These are phyloP conservation scores for Pyrrhoderma noxium DNA, from an alignment of 1,284 basidiomycete species.

Conservation along the genomic window DNA sequence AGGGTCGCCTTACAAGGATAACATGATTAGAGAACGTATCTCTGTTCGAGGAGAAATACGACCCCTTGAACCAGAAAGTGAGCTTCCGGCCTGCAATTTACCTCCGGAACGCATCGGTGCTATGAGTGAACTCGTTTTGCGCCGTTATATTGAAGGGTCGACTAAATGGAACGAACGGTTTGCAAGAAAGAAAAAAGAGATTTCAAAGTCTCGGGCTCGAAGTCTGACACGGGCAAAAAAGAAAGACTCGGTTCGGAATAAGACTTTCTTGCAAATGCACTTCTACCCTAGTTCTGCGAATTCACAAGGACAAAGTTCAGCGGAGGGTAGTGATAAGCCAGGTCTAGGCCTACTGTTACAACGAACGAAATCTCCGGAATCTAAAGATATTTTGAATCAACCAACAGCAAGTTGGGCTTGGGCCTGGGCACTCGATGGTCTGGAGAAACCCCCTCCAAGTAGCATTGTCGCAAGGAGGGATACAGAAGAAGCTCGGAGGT, in stretches of 20 bases:
- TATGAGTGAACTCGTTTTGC: constrained; percentile 55
- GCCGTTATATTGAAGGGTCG: constrained; percentile 57
- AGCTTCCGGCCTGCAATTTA: constrained; percentile 45
- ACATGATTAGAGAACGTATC: constrained; percentile 72
- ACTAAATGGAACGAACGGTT: constrained; percentile 58
- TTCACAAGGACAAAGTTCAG: constrained; percentile 18
- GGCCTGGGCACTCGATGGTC: constrained; percentile 69
- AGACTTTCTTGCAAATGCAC: constrained; percentile 38
- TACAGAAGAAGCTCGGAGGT: constrained; percentile 61
- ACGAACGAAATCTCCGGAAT: constrained; percentile 21
- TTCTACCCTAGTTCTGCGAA: constrained; percentile 24
- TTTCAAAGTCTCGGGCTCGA: constrained; percentile 54
- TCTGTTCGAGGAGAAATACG: constrained; percentile 50
- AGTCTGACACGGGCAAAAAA: constrained; percentile 50
- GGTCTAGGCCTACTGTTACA: too few relatives aligned
- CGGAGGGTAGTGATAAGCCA: constrained; percentile 21
- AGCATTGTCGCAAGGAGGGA: constrained; percentile 75
- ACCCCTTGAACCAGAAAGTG: constrained; percentile 46
- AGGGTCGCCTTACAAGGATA: constrained; percentile 27
- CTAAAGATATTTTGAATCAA: constrained; percentile 43
- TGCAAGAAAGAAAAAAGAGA: constrained; percentile 39
- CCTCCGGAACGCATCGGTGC: constrained; percentile 58
- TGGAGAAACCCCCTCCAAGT: constrained; percentile 73
- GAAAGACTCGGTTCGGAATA: constrained; percentile 45
- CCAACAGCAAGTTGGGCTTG: constrained; percentile 54